A percentile compares a stretch with the other conserved stretches of the same genome.
Conservation (phyloP, 2,329 filamentous ascomycete genomes). For the Xylariaceae sp. region DNA sequence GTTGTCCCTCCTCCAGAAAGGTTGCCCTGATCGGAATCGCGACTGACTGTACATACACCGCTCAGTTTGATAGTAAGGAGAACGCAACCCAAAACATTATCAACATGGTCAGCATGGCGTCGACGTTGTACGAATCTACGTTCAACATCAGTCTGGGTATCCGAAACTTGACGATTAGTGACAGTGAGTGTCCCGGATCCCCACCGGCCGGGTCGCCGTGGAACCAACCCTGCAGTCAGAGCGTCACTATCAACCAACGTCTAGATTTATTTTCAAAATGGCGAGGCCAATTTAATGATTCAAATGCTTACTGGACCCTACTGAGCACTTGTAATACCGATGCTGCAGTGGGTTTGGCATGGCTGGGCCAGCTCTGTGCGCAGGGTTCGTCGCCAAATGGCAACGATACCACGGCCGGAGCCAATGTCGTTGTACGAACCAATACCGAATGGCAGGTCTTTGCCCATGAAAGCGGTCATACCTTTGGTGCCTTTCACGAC, state of each 20-base stretch:
- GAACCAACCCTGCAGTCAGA: constrained; percentile 77
- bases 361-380: constrained; percentile 87
- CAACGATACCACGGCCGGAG: constrained; percentile 78
- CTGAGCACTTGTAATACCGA: constrained; percentile 82
- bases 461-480: constrained; percentile 92
- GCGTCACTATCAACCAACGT: constrained; percentile 72
- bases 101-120: constrained; percentile 82
- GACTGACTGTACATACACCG: constrained; percentile 89
- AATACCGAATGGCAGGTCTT: constrained; percentile 92
- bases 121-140: constrained; percentile 82
- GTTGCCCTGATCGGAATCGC: constrained; percentile 91
- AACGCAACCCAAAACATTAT: constrained; percentile 79
- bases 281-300: constrained; percentile 78
- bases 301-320: constrained; percentile 92
- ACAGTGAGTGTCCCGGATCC: constrained; percentile 74
- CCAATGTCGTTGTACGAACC: constrained; percentile 88
- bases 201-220: constrained; percentile 73
- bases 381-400: constrained; percentile 57
- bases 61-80: constrained; percentile 68
- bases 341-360: constrained; percentile 87
- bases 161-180: constrained; percentile 80
- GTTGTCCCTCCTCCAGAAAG: constrained; percentile 88
- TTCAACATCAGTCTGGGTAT: constrained; percentile 96
- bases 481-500: constrained; percentile 95
- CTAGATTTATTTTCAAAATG: constrained; percentile 88